Evolutionary conservation across 345 rosid genomes (phyloP).

Genomic region (Schrenkiella parvula): DNA sequence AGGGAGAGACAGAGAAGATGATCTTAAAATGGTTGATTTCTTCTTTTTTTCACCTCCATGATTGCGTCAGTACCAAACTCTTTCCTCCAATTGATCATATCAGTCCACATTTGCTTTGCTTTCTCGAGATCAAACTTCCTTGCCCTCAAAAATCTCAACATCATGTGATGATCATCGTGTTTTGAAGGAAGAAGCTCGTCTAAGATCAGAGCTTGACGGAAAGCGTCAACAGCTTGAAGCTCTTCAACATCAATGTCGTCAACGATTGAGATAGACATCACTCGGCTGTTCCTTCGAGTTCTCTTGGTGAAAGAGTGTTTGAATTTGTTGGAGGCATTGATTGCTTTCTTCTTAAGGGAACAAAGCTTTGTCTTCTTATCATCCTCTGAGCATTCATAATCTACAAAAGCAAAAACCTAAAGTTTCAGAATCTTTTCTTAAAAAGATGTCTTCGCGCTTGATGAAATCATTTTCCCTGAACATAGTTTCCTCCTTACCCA

Average conservation of each 20-base stretch:
- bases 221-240: constrained; percentile 75
- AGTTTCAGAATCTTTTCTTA: background rate
- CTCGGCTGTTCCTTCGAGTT: constrained; percentile 61
- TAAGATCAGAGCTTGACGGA: constrained; percentile 77
- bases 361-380: constrained; percentile 69
- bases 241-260: constrained; percentile 68
- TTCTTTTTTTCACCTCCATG: constrained; percentile 53
- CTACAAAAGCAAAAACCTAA: background rate
- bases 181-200: constrained; percentile 74
- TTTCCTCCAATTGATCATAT: constrained; percentile 85
- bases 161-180: constrained; percentile 79
- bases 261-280: constrained; percentile 60
- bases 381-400: constrained; percentile 52
- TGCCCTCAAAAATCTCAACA: constrained; percentile 90
- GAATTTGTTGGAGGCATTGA: constrained; percentile 74
- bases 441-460: background rate
- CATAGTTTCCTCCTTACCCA: constrained; percentile 23
- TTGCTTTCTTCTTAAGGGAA: constrained; percentile 75
- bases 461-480: background rate
- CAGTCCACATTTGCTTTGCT: constrained; percentile 90
- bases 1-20: background rate
- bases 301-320: constrained; percentile 65
- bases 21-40: background rate
- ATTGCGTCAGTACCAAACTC: constrained; percentile 76
- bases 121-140: constrained; percentile 85